Conservation (phyloP, 1,139 yeast genomes). For the Taphrina deformans region DNA sequence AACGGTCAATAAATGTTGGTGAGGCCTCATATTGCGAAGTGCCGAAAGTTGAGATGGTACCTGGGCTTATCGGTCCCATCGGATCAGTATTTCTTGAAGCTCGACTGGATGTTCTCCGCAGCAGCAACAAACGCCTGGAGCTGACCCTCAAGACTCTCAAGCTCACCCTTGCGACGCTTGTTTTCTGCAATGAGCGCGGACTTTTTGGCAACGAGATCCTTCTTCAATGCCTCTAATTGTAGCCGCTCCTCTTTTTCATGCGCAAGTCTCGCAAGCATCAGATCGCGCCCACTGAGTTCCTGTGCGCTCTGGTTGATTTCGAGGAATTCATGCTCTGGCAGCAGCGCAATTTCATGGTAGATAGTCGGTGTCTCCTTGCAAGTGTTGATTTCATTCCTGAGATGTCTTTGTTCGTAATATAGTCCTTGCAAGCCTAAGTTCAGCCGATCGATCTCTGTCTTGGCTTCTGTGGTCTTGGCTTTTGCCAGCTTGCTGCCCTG, state of each 20-base stretch:
- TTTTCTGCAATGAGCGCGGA: constrained; percentile 41
- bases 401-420: constrained; percentile 45
- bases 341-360: constrained; percentile 43
- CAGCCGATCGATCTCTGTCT: constrained; percentile 42
- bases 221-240: constrained; percentile 42
- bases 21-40: neutral
- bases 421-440: constrained; percentile 45
- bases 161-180: constrained; percentile 42
- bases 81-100: constrained; percentile 13
- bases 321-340: constrained; percentile 43
- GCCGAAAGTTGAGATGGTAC: neutral
- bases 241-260: constrained; percentile 43
- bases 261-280: constrained; percentile 43
- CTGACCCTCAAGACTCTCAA: constrained; percentile 41
- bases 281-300: constrained; percentile 40
- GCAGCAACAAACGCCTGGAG: constrained; percentile 40
- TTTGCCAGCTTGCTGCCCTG: constrained; percentile 39
- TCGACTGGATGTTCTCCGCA: constrained; percentile 20
- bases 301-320: constrained; percentile 42
- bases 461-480: constrained; percentile 40
- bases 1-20: neutral
- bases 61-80: neutral
- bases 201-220: constrained; percentile 41
- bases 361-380: constrained; percentile 42
- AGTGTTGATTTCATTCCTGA: constrained; percentile 43